A percentile compares a stretch with the other conserved stretches of the same genome.
Conservation (phyloP, 768 basidiomycete genomes). For the Butyriboletus loyo region DNA sequence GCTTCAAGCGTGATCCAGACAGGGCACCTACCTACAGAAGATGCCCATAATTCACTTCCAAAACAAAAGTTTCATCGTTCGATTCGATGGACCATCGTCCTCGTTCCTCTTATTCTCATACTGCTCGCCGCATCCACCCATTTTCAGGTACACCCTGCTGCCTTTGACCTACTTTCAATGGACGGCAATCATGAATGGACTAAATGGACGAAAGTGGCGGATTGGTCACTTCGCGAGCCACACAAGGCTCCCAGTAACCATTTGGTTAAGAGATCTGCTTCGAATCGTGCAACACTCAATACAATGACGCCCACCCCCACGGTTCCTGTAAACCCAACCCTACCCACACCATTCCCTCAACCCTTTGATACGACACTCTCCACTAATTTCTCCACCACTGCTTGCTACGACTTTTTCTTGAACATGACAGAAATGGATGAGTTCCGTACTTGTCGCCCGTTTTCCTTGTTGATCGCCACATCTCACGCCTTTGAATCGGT, state of each 20-base stretch:
- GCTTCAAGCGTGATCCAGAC: slow-evolving; percentile 4
- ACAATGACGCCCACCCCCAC: slow-evolving; percentile 22
- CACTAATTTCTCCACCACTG: slow-evolving; percentile 60
- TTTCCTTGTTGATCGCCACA: slow-evolving; percentile 59
- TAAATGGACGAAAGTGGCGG: slow-evolving; percentile 25
- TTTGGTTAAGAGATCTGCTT: slow-evolving; percentile 9
- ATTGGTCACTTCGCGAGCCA: slow-evolving; percentile 44
- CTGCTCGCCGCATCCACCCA: slow-evolving; percentile 51
- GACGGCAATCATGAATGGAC: slow-evolving; percentile 29
- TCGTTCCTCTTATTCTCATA: slow-evolving; percentile 55
- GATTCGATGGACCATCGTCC: slow-evolving; percentile 48
- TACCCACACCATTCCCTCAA: slow-evolving; percentile 79
- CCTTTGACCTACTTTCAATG: slow-evolving; percentile 41
- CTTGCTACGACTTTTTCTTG: slow-evolving; percentile 68
- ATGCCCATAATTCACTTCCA: slow-evolving; percentile 12
- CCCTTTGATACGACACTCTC: slow-evolving; percentile 63
- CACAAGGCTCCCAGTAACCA: slow-evolving; percentile 26
- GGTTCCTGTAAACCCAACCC: slow-evolving; percentile 36
- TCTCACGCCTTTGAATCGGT: slow-evolving; percentile 58
- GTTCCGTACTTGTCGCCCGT: slow-evolving; percentile 74
- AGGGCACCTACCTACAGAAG: background rate
- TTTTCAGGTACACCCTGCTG: slow-evolving; percentile 47
- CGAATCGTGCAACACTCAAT: background rate
- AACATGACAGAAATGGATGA: slow-evolving; percentile 64
- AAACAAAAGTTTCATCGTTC: slow-evolving; percentile 38